Base-by-base conservation (phyloP, 495 filamentous ascomycete genomes). In the Parathielavia appendiculata region DNA sequence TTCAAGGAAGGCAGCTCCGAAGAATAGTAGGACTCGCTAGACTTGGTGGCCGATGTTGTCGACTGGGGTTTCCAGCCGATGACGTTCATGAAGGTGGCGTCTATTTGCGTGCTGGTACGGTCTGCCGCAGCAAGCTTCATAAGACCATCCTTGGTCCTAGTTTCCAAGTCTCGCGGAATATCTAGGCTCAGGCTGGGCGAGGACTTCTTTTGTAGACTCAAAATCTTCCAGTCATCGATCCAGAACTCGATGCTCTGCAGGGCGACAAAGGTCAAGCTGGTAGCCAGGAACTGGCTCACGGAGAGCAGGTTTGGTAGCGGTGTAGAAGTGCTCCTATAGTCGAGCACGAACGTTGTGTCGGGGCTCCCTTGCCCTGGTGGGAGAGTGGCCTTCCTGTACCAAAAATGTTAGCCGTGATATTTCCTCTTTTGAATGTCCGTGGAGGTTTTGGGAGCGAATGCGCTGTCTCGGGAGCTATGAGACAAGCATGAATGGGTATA, bases 211-310 rank as follows among this genome's bases (percentile, higher is more conserved):
- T 79, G 78, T 22, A 99, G 71, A 16, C 77, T 77, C 26, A 96
- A 69, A 19, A 99, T 74, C 59, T 83, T 88, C 79, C 84, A 89
- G 60, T 95, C 88, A 68, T 97, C 92, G 43, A 99, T 78, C 81
- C 84, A 90, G 39, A 99, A 78, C 60, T 97, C 93, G 51, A 99
- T 91, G 32, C 80, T 79, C 67, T 95, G 79, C 40, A 99, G 75
- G 1, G 86, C 85, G 43, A 99, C 92, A 72, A 99, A 99, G 10
- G 95, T 99, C 72, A 99, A 77, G 72, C 92, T 96, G 40, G 91
- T 97, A 2, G 89, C 85, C 51, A 99, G 76, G 63, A 99, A 99
- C 71, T 96, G 90, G 63, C 87, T 86, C 39, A 99, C 78, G 1
- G 87, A 88, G 34, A 95, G 77, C 34, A 99, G 73, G 43, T 87